phyloP scores from a whole-genome alignment of 805 yeast species.

The Metschnikowia sp. region DNA sequence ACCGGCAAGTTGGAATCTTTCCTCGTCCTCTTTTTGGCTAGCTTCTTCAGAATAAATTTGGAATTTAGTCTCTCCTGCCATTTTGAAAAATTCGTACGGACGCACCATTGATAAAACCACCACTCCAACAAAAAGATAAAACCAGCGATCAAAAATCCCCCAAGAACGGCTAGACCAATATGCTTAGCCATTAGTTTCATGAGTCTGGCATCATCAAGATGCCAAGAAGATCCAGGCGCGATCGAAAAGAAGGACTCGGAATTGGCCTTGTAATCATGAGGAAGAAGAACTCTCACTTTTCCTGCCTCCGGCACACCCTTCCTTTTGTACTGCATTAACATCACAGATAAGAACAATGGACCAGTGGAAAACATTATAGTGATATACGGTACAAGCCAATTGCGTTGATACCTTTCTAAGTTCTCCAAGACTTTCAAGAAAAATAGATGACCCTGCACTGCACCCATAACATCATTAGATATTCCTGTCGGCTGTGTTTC shows the following conservation, averaged over 20 bases:
- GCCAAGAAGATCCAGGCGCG: slow-evolving; percentile 89
- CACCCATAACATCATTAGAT: slow-evolving; percentile 90
- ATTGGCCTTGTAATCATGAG: slow-evolving; percentile 65
- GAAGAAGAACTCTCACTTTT: slow-evolving; percentile 65
- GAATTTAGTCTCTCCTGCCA: slow-evolving; percentile 13
- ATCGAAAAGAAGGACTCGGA: slow-evolving; percentile 66
- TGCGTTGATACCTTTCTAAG: slow-evolving; percentile 54
- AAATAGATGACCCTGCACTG: slow-evolving; percentile 84
- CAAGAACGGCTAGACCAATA: slow-evolving; percentile 64
- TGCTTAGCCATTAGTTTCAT: slow-evolving; percentile 73
- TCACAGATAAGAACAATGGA: slow-evolving; percentile 78
- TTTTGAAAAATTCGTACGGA: slow-evolving; percentile 28
- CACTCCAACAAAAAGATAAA: slow-evolving; percentile 36
- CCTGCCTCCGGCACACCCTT: slow-evolving; percentile 70
- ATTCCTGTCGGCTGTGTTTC: slow-evolving; percentile 89
- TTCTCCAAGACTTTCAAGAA: slow-evolving; percentile 66
- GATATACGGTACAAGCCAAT: slow-evolving; percentile 83
- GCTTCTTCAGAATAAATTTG: slow-evolving; percentile 14
- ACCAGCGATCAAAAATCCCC: slow-evolving; percentile 61
- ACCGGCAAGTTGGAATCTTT: slow-evolving; percentile 55
- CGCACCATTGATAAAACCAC: slow-evolving; percentile 36
- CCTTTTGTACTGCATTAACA: slow-evolving; percentile 85
- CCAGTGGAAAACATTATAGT: slow-evolving; percentile 95
- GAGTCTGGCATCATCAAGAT: slow-evolving; percentile 78
- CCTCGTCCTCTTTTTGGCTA: slow-evolving; percentile 40